Evolutionary conservation across 1,139 yeast species (phyloP).

Genomic region (Blastobotrys aristatus): DNA sequence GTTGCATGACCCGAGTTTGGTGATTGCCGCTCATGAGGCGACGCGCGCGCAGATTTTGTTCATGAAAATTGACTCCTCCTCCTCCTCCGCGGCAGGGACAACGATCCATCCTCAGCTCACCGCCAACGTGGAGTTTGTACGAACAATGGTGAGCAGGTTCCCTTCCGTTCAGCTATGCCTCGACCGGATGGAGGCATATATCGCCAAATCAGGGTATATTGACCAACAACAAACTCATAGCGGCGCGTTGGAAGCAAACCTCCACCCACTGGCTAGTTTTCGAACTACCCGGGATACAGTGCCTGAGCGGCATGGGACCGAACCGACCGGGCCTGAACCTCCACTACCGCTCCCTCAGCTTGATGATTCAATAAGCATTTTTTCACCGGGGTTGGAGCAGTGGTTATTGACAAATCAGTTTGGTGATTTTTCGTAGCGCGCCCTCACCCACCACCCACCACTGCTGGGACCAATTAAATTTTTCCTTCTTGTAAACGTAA

Average conservation of each 20-base stretch:
- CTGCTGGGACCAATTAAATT: slow-evolving; percentile 5
- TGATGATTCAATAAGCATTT: neutral
- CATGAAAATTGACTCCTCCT: neutral
- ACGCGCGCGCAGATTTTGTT: slow-evolving; percentile 8
- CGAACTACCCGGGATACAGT: slow-evolving; percentile 1
- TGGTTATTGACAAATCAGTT: slow-evolving; percentile 10
- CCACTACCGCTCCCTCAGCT: neutral
- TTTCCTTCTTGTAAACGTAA: neutral
- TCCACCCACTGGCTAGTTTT: slow-evolving; percentile 11
- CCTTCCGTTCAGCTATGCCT: slow-evolving; percentile 5
- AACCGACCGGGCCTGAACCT: neutral
- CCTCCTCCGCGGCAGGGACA: slow-evolving; percentile 3
- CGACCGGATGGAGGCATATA: slow-evolving; percentile 3
- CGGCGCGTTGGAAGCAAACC: slow-evolving; percentile 9
- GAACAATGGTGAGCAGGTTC: neutral
- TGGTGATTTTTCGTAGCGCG: slow-evolving; percentile 3
- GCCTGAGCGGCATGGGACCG: neutral
- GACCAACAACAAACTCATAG: neutral
- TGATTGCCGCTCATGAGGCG: slow-evolving; percentile 15
- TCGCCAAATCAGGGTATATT: neutral
- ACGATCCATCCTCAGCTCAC: neutral
- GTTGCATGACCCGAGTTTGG: slow-evolving; percentile 7
- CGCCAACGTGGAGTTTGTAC: slow-evolving; percentile 2
- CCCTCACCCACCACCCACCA: neutral
- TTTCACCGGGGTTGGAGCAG: slow-evolving; percentile 5